These are phyloP conservation scores for Metschnikowia colocasiae DNA, from an alignment of 805 yeast genomes.

Conservation along the genomic window DNA sequence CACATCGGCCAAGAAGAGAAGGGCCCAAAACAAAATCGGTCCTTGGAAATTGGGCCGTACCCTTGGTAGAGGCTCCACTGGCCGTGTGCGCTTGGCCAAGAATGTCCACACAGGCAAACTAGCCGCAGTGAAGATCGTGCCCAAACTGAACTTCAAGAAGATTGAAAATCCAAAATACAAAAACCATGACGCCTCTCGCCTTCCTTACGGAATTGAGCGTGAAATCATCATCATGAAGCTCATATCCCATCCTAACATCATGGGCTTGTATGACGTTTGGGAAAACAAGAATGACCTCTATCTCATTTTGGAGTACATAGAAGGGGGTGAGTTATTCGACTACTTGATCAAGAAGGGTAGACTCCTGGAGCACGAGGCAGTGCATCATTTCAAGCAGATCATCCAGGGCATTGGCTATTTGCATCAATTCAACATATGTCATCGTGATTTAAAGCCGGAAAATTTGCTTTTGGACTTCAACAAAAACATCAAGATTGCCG, in stretches of 20 bases:
- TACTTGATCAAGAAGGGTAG: conserved; percentile 85
- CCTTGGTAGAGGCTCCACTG: conserved; percentile 94
- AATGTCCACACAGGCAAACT: conserved; percentile 79
- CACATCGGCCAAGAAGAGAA: conserved; percentile 40
- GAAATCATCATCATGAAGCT: conserved; percentile 84
- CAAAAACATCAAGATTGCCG: conserved; percentile 91
- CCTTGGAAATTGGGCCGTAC: conserved; percentile 98
- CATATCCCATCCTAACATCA: conserved; percentile 71
- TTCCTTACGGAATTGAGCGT: conserved; percentile 82
- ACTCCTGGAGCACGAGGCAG: conserved; percentile 84
- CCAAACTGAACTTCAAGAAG: conserved; percentile 66
- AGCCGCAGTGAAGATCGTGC: conserved; percentile 96
- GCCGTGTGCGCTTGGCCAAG: conserved; percentile 88
- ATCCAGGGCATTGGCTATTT: conserved; percentile 80
- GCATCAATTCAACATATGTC: conserved; percentile 83
- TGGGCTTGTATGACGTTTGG: conserved; percentile 83
- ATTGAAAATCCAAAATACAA: conserved; percentile 44
- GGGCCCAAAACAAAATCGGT: conserved; percentile 64
- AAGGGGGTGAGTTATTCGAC: conserved; percentile 96
- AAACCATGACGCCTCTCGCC: conserved; percentile 45
- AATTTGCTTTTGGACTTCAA: conserved; percentile 75
- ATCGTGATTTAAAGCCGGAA: conserved; percentile 83
- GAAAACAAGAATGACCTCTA: conserved; percentile 79
- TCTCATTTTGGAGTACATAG: conserved; percentile 89
- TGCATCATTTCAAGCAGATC: conserved; percentile 83